Evolutionary conservation across 352 stramenopile genomes (phyloP), one percentile per base, ranked within the genome.

Genomic region (Globisporangium iwayamae): DNA sequence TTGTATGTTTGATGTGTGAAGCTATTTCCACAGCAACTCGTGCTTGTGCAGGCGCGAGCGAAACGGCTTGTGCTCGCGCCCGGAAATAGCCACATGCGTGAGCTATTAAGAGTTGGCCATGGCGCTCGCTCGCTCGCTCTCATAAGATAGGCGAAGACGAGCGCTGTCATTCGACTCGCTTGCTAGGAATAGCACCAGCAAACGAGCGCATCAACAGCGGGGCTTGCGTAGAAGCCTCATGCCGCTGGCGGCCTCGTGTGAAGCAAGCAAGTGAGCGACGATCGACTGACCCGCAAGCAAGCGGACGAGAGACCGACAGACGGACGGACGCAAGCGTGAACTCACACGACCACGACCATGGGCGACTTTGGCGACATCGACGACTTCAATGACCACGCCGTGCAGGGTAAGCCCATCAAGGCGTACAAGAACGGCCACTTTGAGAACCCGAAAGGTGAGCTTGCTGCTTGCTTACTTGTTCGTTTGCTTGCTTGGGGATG

Each of bases 401-500:
- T 87, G 60, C 80, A 89, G 65, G 82, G 82, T 25, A 89, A 89
- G 60, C 82, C 78, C 61, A 91, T 91, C 65, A 88, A 87, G 52
- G 82, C 82, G 43, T 91, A 90, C 68, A 87, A 81, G 68, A 91
- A 91, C 59, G 82, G 82, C 18, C 78, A 88, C 68, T 91, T 91
- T 50, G 82, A 89, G 48, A 86, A 89, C 63, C 76, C 80, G 10
- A 91, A 91, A 78, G 71, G 81, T 89, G 28, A 13, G 32, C 16
- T 10, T 6, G 4, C 68, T 32, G 25, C 25, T 28, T 28, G 25
- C 25, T 28, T 28, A 28, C 25, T 28, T 46, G 45, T 22, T 16
- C 56, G 11, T 48, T 50, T 14, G 28, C 9, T 38, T n/a, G 22
- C 13, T 55, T 55, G 11, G 11, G 13, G 4, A 4, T 38, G 28